These are phyloP conservation scores for Darksidea phi DNA, from an alignment of 495 filamentous ascomycete genomes.

Conservation along the genomic window DNA sequence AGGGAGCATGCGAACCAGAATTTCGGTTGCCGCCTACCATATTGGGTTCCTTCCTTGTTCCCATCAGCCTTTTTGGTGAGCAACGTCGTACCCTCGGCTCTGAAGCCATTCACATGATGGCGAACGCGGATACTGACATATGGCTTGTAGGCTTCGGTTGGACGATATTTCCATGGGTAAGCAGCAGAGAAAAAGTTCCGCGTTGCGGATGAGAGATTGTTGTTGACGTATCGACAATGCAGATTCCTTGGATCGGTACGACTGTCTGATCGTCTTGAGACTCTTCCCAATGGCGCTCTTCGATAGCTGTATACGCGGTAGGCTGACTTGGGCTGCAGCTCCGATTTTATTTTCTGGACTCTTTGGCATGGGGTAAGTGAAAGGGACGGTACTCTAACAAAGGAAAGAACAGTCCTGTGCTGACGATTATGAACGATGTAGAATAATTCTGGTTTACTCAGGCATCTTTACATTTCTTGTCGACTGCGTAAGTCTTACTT, in stretches of 20 bases:
- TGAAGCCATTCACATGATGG: constrained; percentile 17
- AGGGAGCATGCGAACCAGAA: constrained; percentile 71
- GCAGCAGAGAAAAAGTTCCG: constrained; percentile 19
- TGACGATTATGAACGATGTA: constrained; percentile 16
- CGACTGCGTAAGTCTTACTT: constrained; percentile 47
- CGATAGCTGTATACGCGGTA: not conserved
- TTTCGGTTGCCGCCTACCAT: constrained; percentile 82
- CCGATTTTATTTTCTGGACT: constrained; percentile 11
- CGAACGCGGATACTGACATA: constrained; percentile 14
- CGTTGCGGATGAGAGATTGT: constrained; percentile 14
- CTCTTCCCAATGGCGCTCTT: constrained; percentile 11
- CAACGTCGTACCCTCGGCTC: constrained; percentile 14
- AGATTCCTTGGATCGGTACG: constrained; percentile 37
- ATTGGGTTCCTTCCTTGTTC: constrained; percentile 68
- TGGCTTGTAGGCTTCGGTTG: constrained; percentile 48
- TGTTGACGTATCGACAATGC: constrained; percentile 18
- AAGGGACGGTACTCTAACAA: constrained; percentile 18
- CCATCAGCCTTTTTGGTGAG: constrained; percentile 66
- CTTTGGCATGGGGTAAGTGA: constrained; percentile 21
- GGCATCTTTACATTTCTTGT: constrained; percentile 92
- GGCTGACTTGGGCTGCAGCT: constrained; percentile 49
- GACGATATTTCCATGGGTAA: constrained; percentile 41
- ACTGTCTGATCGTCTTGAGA: constrained; percentile 8
- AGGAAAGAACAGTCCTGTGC: constrained; percentile 16
- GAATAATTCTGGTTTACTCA: constrained; percentile 54